A percentile compares a stretch with the other conserved stretches of the same genome.
These are phyloP conservation scores for Aspergillus sp. DNA, from an alignment of 2,329 filamentous ascomycete species.

Conservation along the genomic window DNA sequence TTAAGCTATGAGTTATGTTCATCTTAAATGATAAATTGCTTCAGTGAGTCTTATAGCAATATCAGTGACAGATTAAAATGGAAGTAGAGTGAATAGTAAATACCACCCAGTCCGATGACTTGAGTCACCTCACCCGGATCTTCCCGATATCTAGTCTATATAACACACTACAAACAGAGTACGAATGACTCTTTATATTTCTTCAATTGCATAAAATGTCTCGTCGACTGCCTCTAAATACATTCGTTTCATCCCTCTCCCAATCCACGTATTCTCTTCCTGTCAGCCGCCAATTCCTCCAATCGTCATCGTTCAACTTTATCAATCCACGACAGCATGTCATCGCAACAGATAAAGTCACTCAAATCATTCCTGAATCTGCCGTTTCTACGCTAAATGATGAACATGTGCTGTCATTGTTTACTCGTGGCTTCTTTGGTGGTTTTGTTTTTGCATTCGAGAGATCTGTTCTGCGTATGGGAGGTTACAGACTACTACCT, in stretches of 20 bases:
- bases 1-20: no score
- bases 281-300: slow-evolving; percentile 6
- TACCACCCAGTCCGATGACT: no score
- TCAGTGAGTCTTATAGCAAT: no score
- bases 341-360: slow-evolving; percentile 6
- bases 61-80: no score
- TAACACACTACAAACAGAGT: no score
- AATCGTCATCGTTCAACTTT: slow-evolving; percentile 5
- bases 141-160: no score
- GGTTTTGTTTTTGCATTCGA: slow-evolving; percentile 11
- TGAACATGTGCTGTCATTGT: slow-evolving; percentile 8
- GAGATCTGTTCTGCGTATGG: slow-evolving; percentile 2
- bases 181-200: no score
- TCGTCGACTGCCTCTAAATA: neutral
- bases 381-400: slow-evolving; percentile 8
- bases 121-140: no score
- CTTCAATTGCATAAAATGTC: no score
- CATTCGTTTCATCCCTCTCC: slow-evolving; percentile 7
- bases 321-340: slow-evolving; percentile 13
- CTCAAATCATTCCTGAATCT: slow-evolving; percentile 6
- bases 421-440: slow-evolving; percentile 12
- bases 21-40: no score
- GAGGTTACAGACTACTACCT: slow-evolving; percentile 1
- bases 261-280: slow-evolving; percentile 4
- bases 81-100: no score